Evolutionary conservation across 1,284 basidiomycete genomes (phyloP).

Genomic region (Calocybe gambosa): DNA sequence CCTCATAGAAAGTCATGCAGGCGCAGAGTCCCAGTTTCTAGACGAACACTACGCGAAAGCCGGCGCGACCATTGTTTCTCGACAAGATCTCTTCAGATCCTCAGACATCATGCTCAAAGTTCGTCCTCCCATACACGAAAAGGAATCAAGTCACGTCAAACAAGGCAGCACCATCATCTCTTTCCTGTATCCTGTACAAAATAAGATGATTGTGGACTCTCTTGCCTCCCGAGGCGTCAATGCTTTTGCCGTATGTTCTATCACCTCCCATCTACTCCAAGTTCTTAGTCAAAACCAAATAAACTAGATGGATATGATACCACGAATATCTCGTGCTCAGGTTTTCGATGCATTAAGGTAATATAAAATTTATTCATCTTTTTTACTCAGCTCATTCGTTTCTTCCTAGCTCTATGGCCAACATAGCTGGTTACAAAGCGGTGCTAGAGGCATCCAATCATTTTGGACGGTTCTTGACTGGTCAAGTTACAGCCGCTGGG

Average conservation of each 20-base stretch:
- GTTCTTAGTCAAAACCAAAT: background rate
- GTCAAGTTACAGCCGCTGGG: constrained; percentile 85
- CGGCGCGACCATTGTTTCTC: constrained; percentile 68
- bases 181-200: constrained; percentile 80
- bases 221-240: constrained; percentile 60
- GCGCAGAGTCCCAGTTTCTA: constrained; percentile 66
- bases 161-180: constrained; percentile 74
- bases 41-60: constrained; percentile 73
- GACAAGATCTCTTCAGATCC: constrained; percentile 53
- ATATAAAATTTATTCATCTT: constrained; percentile 4
- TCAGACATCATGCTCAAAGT: constrained; percentile 82
- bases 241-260: constrained; percentile 45
- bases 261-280: background rate
- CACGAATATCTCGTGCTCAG: constrained; percentile 81
- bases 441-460: constrained; percentile 82
- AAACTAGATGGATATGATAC: constrained; percentile 81
- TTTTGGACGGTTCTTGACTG: constrained; percentile 82
- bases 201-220: constrained; percentile 63
- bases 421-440: constrained; percentile 83
- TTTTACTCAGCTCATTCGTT: background rate
- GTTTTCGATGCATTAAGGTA: constrained; percentile 81
- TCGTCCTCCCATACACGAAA: constrained; percentile 57
- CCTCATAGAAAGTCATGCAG: constrained; percentile 69
- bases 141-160: constrained; percentile 57
- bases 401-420: constrained; percentile 73